Evolutionary conservation across 306 rosid species (phyloP).

Genomic region (Vigna angularis): DNA sequence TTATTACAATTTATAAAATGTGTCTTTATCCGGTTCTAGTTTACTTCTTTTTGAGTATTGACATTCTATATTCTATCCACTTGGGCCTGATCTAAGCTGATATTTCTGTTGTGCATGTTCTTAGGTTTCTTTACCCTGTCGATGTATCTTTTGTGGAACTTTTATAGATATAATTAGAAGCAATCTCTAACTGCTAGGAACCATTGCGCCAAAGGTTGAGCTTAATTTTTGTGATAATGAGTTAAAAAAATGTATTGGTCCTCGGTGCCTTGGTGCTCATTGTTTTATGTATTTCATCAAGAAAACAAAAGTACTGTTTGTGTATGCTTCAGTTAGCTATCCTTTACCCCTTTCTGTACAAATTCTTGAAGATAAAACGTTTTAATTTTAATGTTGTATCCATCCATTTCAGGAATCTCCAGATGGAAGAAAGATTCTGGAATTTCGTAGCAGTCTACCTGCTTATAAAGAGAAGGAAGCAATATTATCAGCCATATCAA

Average conservation of each 20-base stretch:
- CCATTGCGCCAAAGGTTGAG: not conserved
- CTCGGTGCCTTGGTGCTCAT: not conserved
- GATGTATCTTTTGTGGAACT: not conserved
- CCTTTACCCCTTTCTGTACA: conserved; percentile 9
- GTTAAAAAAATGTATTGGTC: conserved; percentile 22
- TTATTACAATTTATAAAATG: not conserved
- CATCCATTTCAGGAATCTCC: conserved; percentile 66
- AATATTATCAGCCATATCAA: conserved; percentile 67
- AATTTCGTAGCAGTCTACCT: conserved; percentile 83
- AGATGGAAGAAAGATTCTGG: conserved; percentile 78
- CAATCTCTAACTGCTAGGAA: not conserved
- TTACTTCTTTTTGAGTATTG: not conserved
- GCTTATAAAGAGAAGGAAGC: conserved; percentile 85
- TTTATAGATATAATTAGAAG: not conserved
- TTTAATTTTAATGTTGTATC: conserved; percentile 26
- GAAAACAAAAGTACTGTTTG: not conserved
- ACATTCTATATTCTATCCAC: not conserved
- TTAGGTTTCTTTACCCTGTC: not conserved
- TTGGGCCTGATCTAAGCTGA: not conserved
- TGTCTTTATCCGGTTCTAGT: not conserved
- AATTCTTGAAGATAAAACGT: conserved; percentile 25
- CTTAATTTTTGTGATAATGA: conserved; percentile 33
- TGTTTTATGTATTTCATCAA: not conserved
- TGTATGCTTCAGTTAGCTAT: not conserved
- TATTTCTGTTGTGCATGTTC: not conserved